Evolutionary conservation across 2,329 filamentous ascomycete species (phyloP).

Genomic region (Cladosporium sp.): DNA sequence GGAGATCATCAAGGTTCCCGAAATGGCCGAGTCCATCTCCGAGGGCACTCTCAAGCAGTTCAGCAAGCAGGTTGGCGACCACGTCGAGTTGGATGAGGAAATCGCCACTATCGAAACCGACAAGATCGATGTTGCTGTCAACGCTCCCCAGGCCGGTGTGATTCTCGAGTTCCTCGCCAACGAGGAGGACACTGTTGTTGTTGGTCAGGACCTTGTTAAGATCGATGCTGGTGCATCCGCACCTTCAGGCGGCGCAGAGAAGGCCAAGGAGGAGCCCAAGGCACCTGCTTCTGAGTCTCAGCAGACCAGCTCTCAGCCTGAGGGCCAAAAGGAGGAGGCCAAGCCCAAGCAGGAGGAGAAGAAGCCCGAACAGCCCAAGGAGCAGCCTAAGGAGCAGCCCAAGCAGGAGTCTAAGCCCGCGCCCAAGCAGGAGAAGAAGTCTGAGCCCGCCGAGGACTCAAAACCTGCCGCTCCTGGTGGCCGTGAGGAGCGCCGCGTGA

Average conservation of each 20-base stretch:
- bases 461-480: constrained; percentile 52
- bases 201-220: constrained; percentile 86
- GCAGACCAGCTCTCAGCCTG: constrained; percentile 53
- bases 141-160: constrained; percentile 82
- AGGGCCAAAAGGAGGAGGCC: constrained; percentile 45
- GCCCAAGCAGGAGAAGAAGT: constrained; percentile 34
- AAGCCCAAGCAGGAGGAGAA: constrained; percentile 37
- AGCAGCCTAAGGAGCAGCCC: constrained; percentile 41
- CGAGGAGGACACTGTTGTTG: constrained; percentile 92
- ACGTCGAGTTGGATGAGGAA: constrained; percentile 92
- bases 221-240: constrained; percentile 71
- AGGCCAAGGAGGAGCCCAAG: constrained; percentile 54
- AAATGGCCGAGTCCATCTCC: constrained; percentile 98
- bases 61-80: constrained; percentile 88
- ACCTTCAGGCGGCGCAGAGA: constrained; percentile 47
- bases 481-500: constrained; percentile 87
- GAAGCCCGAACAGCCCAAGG: constrained; percentile 39
- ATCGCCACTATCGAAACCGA: constrained; percentile 99
- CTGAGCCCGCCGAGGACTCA: constrained; percentile 40
- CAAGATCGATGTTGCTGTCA: constrained; percentile 98
- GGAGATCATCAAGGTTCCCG: constrained; percentile 83
- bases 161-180: constrained; percentile 89
- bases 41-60: constrained; percentile 97
- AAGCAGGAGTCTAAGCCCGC: constrained; percentile 28
- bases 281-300: constrained; percentile 55